These are phyloP conservation scores for Ordospora pajunii DNA, from an alignment of 371 early-diverging fungal genomes.

Conservation along the genomic window DNA sequence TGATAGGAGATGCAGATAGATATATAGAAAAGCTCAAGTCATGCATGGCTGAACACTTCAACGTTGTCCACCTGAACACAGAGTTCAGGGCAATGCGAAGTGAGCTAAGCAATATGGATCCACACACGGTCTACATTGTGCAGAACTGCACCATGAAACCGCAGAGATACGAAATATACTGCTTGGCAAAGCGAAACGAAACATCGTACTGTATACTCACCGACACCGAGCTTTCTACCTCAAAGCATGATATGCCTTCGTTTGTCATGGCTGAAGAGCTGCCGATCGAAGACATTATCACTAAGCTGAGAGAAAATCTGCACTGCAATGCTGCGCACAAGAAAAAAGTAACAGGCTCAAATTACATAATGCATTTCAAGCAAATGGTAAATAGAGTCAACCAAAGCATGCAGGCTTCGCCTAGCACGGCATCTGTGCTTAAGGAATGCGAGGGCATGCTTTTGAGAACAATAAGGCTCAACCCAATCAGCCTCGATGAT, in stretches of 20 bases:
- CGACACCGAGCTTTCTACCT: not conserved
- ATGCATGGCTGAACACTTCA: not conserved
- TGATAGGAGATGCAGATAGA: slow-evolving; percentile 15
- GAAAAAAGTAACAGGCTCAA: slow-evolving; percentile 18
- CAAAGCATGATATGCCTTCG: slow-evolving; percentile 28
- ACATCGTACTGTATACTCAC: slow-evolving; percentile 19
- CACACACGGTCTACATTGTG: slow-evolving; percentile 17
- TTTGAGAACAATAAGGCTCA: slow-evolving; percentile 15
- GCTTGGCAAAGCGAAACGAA: slow-evolving; percentile 30
- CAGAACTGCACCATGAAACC: slow-evolving; percentile 34
- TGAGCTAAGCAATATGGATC: slow-evolving; percentile 15
- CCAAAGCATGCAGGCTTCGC: not conserved
- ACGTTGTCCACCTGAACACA: slow-evolving; percentile 6
- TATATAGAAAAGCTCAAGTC: not conserved
- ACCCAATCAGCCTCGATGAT: slow-evolving; percentile 4
- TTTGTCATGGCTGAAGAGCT: not conserved
- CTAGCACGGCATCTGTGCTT: not conserved
- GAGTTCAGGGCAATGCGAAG: slow-evolving; percentile 17
- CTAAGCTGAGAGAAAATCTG: slow-evolving; percentile 7
- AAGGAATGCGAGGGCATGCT: slow-evolving; percentile 40
- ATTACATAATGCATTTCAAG: slow-evolving; percentile 25
- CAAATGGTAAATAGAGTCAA: slow-evolving; percentile 25
- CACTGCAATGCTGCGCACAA: slow-evolving; percentile 16
- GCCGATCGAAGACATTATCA: slow-evolving; percentile 1
- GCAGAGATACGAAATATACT: slow-evolving; percentile 44